Percentiles rank a stretch among this genome's conserved stretches.
Conservation (phyloP, 2,329 filamentous ascomycete species). For the Mycosphaerella sp. region DNA sequence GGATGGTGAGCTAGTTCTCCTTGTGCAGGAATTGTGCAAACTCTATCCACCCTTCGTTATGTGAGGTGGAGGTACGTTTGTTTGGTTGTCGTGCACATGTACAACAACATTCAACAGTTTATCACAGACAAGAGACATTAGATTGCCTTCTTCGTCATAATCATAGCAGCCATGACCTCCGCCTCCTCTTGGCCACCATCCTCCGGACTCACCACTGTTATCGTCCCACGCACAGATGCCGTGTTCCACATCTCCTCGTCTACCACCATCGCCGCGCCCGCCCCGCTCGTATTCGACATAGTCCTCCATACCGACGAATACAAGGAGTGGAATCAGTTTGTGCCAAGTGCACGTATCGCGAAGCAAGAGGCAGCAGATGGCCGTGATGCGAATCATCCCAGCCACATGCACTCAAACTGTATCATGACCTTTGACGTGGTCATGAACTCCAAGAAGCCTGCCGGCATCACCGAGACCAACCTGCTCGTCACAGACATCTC, state of each 20-base stretch:
- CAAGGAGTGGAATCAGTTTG: constrained; percentile 41
- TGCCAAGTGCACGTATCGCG: constrained; percentile 37
- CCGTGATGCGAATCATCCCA: constrained; percentile 5
- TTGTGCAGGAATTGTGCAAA: too few relatives aligned
- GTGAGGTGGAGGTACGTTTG: too few relatives aligned
- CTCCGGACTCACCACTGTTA: constrained; percentile 22
- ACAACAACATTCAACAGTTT: too few relatives aligned
- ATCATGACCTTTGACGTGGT: constrained; percentile 24
- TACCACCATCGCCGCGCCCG: constrained; percentile 35
- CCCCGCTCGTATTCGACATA: constrained; percentile 36
- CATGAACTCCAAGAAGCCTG: constrained; percentile 27
- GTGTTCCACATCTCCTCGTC: constrained; percentile 22
- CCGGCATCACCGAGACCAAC: constrained; percentile 16
- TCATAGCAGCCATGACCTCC: not conserved
- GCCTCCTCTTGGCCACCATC: constrained; percentile 22
- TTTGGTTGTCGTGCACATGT: too few relatives aligned
- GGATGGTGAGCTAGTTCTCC: too few relatives aligned
- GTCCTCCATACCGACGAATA: constrained; percentile 40
- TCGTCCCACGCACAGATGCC: constrained; percentile 20
- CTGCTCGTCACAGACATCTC: constrained; percentile 26
- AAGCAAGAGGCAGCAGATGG: constrained; percentile 5
- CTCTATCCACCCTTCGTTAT: too few relatives aligned
- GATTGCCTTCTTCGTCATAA: too few relatives aligned
- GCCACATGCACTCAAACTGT: constrained; percentile 15
- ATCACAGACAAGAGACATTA: too few relatives aligned